Base-by-base conservation (phyloP, 345 rosid species). In the Clarkia xantiana region DNA sequence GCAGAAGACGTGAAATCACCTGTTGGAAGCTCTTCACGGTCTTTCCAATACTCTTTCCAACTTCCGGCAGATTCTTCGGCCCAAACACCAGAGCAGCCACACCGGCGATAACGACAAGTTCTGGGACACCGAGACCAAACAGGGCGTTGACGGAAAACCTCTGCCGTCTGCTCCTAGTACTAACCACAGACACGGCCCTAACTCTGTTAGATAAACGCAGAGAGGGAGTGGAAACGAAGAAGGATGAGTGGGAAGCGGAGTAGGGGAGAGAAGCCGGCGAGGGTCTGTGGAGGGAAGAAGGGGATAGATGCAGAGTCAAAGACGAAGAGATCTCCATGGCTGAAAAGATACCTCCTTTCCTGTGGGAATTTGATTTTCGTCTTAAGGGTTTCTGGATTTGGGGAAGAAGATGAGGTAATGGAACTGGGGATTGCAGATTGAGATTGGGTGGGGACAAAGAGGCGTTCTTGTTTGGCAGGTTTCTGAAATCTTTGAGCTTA, bases 81-180 rank as follows among this genome's bases (percentile, higher is more conserved):
- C 97, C 97, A 61, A 90, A 90, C 56, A 90, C 77, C 53, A 90
- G 58, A 39, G 95, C 88, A 67, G 83, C 82, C 41, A 90, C 94
- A 12, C 96, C 97, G 55, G 84, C 97, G 66, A 90, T 90, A 55
- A 90, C 97, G 45, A 77, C 95, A 19, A 90, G 80, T 67, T 90
- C 97, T 34, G 95, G 95, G 22, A 90, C 94, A 40, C 95, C 95
- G 10, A 90, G 78, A 46, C 97, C 97, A 49, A 90, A 90, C 78
- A 86, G 58, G 45, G 91, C 82, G 66, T 83, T 74, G 71, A 88
- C 83, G 57, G 77, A 48, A 3, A 83, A 56, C 58, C 73, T 62
- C 77, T 62, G 83, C 67, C 61, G 66, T 43, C 49, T 59, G 44
- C 41, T 18, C 18, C 59, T 51, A 29, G 60, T 63, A 61, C 60